phyloP scores from a whole-genome alignment of 2,329 filamentous ascomycete species.

The Onygena corvina region DNA sequence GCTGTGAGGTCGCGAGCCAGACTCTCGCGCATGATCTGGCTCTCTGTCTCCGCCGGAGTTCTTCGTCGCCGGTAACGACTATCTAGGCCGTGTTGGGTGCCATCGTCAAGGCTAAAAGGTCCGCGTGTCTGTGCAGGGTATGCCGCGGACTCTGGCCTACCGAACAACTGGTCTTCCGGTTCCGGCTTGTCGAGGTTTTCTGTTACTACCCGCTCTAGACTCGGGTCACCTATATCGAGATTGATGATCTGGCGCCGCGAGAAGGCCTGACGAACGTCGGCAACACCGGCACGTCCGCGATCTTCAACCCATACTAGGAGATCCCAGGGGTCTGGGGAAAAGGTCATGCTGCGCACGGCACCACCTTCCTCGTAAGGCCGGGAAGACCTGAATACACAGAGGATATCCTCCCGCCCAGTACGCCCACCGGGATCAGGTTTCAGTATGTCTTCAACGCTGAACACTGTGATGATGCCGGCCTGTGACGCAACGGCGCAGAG shows the following conservation, averaged over 20 bases:
- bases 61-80: slow-evolving; percentile 8
- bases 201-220: slow-evolving; percentile 25
- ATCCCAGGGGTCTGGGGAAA: slow-evolving; percentile 80
- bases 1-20: slow-evolving; percentile 31
- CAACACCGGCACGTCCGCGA: slow-evolving; percentile 42
- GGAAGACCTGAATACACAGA: slow-evolving; percentile 68
- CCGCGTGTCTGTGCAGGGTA: background rate
- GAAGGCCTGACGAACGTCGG: slow-evolving; percentile 38
- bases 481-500: slow-evolving; percentile 41
- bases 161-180: slow-evolving; percentile 13
- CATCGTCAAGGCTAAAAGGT: slow-evolving; percentile 3
- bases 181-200: slow-evolving; percentile 22
- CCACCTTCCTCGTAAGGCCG: slow-evolving; percentile 58
- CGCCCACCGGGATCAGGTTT: slow-evolving; percentile 33
- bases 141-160: background rate
- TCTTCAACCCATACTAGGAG: slow-evolving; percentile 91
- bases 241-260: slow-evolving; percentile 33
- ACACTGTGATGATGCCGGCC: slow-evolving; percentile 37
- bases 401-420: slow-evolving; percentile 48
- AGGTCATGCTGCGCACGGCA: slow-evolving; percentile 81
- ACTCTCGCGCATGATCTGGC: slow-evolving; percentile 25
- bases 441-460: slow-evolving; percentile 29
- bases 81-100: background rate
- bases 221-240: slow-evolving; percentile 26
- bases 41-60: slow-evolving; percentile 17